A percentile compares a stretch with the other conserved stretches of the same genome.
These are phyloP conservation scores for Termitomyces sp. DNA, from an alignment of 768 basidiomycete species.

Conservation along the genomic window DNA sequence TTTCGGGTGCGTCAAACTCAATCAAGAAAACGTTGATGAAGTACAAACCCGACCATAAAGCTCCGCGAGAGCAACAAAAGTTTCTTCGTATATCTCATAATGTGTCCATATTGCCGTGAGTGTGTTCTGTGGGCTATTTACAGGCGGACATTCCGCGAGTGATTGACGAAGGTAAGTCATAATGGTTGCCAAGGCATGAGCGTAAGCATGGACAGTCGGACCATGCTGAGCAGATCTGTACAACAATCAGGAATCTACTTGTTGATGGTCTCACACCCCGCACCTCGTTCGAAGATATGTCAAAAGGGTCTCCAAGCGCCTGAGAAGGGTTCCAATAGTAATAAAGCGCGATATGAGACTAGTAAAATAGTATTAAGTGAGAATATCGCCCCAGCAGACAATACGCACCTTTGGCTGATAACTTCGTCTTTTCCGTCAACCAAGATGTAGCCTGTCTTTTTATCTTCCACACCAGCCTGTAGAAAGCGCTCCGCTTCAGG, in stretches of 20 bases:
- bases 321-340: slow-evolving; percentile 59
- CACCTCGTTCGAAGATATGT: slow-evolving; percentile 45
- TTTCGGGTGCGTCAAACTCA: neutral
- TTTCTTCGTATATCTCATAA: slow-evolving; percentile 43
- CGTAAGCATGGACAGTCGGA: slow-evolving; percentile 59
- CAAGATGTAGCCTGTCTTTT: slow-evolving; percentile 30
- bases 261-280: neutral
- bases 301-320: slow-evolving; percentile 58
- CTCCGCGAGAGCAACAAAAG: slow-evolving; percentile 45
- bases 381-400: neutral
- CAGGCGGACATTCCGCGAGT: slow-evolving; percentile 35
- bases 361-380: neutral
- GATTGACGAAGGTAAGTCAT: slow-evolving; percentile 44
- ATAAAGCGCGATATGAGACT: slow-evolving; percentile 62
- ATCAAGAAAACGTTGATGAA: neutral
- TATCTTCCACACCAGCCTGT: slow-evolving; percentile 30
- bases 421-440: slow-evolving; percentile 54
- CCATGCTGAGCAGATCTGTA: slow-evolving; percentile 39
- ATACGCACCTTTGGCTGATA: slow-evolving; percentile 49
- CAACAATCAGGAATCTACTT: slow-evolving; percentile 2
- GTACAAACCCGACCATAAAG: slow-evolving; percentile 55
- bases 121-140: slow-evolving; percentile 18
- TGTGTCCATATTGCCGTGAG: slow-evolving; percentile 43
- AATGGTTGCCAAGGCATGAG: slow-evolving; percentile 55
- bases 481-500: slow-evolving; percentile 47